Evolutionary conservation across 192 early-diverging fungal species (phyloP).

Genomic region (Coemansia biformis): DNA sequence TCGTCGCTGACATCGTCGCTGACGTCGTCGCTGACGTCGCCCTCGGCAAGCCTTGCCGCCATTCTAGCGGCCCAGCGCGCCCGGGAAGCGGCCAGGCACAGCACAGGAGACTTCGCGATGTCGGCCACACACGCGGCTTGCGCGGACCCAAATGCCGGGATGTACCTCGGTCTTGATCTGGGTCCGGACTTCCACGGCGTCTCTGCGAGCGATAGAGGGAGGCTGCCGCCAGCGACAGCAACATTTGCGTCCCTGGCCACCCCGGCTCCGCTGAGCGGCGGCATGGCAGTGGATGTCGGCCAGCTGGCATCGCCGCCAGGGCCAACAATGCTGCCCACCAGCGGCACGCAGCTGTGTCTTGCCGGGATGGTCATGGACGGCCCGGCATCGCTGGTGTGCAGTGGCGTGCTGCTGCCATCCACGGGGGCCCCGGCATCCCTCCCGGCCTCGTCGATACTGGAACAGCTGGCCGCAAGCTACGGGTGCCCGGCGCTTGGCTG

Average conservation of each 20-base stretch:
- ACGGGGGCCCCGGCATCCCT: no score
- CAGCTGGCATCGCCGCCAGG: neutral
- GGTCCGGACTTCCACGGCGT: neutral
- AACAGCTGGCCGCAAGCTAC: slow-evolving; percentile 23
- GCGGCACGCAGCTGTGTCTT: slow-evolving; percentile 22
- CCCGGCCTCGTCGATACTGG: slow-evolving; percentile 8
- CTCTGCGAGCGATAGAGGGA: no score
- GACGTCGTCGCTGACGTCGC: no score
- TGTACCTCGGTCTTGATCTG: slow-evolving; percentile 10
- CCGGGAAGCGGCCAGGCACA: neutral
- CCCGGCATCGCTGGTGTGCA: slow-evolving; percentile 5
- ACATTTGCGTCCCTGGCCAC: no score
- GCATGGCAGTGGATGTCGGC: no score
- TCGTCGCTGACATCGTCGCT: no score
- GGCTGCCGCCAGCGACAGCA: no score
- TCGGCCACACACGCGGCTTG: neutral
- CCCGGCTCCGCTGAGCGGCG: no score
- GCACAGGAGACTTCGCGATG: neutral
- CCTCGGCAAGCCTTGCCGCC: slow-evolving; percentile 13
- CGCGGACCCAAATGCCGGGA: neutral
- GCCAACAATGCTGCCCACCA: neutral
- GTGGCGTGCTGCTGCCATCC: no score
- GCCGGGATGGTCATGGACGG: slow-evolving; percentile 32
- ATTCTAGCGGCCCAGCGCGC: slow-evolving; percentile 13
- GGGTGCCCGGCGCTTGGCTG: slow-evolving; percentile 8